Evolutionary conservation across 257 asterid genomes (phyloP), one percentile per base, ranked within the genome.

Genomic region (Ocimum tenuiflorum): DNA sequence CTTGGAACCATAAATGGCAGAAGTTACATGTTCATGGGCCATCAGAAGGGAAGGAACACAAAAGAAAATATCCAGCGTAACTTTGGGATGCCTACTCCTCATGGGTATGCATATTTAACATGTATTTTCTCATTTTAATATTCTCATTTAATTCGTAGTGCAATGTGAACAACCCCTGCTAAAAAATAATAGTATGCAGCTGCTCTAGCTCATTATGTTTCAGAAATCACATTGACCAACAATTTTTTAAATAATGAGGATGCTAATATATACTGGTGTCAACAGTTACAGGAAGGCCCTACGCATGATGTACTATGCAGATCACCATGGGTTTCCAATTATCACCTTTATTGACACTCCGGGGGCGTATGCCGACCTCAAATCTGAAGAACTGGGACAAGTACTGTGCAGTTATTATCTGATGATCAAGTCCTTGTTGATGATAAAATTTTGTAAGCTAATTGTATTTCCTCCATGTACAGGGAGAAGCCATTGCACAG

Each of bases 71-170:
- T 91, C 27, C 71, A 77, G 63, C 84, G 97, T 23, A 91, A 91
- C 86, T 91, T 91, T 73, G 97, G 96, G 79, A 91, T 91, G 97
- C 97, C 97, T 41, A 91, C 97, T 58, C 97, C 97, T 55, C 97
- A 91, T 72, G 97, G 97, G 97, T 91, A 83, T 75, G 82, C 22
- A 61, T 56, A 70, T 78, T 39, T 36, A 39, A 48, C 43, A 48
- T 57, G 31, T 4, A 14, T 61, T 58, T 14, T 41, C 67, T 3
- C 24, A n/a, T 15, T 8, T 65, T 33, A 35, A 43, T 36, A 41
- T 47, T n/a, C 38, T 61, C 15, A 53, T 20, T 24, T 5, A 31
- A 48, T 48, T 57, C 43, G 23, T 47, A 63, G 60, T 39, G 22
- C 24, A n/a, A 35, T 17, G 42, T 63, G 31, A 48, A 29, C 60